Conservation (phyloP, 768 basidiomycete species). For the Mycena sanguinolenta region DNA sequence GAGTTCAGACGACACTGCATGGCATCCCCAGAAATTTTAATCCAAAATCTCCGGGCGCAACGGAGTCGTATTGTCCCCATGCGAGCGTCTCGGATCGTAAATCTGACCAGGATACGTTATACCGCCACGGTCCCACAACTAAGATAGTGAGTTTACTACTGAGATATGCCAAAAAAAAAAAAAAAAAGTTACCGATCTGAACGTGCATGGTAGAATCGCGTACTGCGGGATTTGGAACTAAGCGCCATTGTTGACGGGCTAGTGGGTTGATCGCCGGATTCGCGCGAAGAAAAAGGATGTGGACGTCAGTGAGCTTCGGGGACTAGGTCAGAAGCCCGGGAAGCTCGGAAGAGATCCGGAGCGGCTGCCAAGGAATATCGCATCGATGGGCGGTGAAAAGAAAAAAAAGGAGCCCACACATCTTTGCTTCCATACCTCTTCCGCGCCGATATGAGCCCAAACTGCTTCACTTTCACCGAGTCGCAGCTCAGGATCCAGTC, state of each 20-base stretch:
- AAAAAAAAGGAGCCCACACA: neutral
- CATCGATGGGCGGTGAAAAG: neutral
- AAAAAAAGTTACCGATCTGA: no score
- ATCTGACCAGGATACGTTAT: no score
- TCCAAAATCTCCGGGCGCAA: constrained; percentile 9
- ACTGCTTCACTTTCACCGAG: constrained; percentile 19
- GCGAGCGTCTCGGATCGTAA: no score
- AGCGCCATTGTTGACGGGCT: constrained; percentile 31
- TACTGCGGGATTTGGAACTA: constrained; percentile 4
- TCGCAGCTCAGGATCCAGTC: constrained; percentile 12
- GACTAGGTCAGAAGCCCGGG: constrained; percentile 32
- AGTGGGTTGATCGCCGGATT: constrained; percentile 10
- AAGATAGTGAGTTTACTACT: no score
- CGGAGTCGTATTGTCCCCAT: constrained; percentile 16
- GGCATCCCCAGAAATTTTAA: no score
- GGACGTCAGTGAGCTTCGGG: constrained; percentile 38
- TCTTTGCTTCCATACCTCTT: constrained; percentile 7
- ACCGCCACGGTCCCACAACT: no score
- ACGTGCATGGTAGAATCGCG: constrained; percentile 30
- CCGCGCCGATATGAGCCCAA: constrained; percentile 24
- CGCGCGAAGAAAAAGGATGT: constrained; percentile 42
- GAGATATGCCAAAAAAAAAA: no score
- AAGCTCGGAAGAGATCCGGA: constrained; percentile 35
- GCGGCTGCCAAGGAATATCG: constrained; percentile 7
- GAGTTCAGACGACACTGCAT: no score